phyloP scores from a whole-genome alignment of 805 yeast genomes.

The Starmerella sp. region DNA sequence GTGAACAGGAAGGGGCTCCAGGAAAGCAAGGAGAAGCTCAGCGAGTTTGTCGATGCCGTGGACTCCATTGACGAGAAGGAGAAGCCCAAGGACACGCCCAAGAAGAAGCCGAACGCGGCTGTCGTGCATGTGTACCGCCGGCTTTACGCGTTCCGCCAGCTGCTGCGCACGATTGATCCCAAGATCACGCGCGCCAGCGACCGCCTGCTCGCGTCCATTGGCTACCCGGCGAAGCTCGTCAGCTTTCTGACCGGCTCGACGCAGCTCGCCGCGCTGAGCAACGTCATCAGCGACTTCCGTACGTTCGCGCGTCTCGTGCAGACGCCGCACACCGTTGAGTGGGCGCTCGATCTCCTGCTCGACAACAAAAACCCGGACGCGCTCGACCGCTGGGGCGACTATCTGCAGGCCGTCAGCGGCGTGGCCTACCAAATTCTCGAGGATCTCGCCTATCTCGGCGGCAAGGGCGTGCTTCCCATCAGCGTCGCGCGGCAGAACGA shows the following conservation, averaged over 20 bases:
- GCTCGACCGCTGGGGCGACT: slow-evolving; percentile 26
- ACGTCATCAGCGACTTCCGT: slow-evolving; percentile 24
- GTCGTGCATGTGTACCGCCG: slow-evolving; percentile 13
- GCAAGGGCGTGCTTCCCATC: slow-evolving; percentile 30
- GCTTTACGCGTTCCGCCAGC: slow-evolving; percentile 10
- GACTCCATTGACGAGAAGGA: slow-evolving; percentile 1
- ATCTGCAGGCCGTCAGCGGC: slow-evolving; percentile 30
- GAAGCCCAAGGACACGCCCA: background rate
- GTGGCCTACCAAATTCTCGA: slow-evolving; percentile 33
- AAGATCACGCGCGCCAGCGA: slow-evolving; percentile 18
- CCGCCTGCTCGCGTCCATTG: slow-evolving; percentile 23
- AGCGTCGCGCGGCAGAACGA: slow-evolving; percentile 23
- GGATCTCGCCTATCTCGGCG: slow-evolving; percentile 32
- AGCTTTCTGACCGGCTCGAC: slow-evolving; percentile 1
- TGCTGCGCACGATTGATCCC: slow-evolving; percentile 10
- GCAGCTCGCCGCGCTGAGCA: slow-evolving; percentile 12
- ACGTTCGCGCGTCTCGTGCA: slow-evolving; percentile 32
- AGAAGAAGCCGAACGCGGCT: background rate
- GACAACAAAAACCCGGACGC: slow-evolving; percentile 27
- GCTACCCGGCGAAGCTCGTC: slow-evolving; percentile 25
- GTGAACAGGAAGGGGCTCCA: background rate
- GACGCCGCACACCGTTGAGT: slow-evolving; percentile 29
- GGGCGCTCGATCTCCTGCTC: slow-evolving; percentile 29
- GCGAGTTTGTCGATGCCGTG: background rate
- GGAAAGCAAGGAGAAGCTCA: background rate